Conservation (phyloP, 495 filamentous ascomycete species). For the Daldinia childiae region DNA sequence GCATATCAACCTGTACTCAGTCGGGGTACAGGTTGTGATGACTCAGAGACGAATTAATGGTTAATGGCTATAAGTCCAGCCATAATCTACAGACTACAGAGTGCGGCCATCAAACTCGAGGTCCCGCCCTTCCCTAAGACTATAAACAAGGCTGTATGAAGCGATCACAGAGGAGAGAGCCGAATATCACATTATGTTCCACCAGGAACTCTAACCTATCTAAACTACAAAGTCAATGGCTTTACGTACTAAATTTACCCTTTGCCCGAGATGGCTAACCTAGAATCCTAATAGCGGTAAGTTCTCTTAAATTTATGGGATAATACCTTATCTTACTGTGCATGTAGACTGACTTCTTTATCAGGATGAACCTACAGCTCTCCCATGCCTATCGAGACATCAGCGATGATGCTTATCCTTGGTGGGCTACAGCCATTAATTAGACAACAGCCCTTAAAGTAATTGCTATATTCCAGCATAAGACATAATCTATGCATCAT, state of each 20-base stretch:
- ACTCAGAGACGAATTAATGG: slow-evolving; percentile 71
- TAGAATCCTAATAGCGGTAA: not conserved
- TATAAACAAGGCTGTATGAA: slow-evolving; percentile 55
- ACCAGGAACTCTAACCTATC: no score
- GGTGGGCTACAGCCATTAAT: not conserved
- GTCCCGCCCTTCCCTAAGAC: slow-evolving; percentile 73
- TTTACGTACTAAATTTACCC: no score
- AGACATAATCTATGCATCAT: no score
- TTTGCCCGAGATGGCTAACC: no score
- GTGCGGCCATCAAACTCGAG: slow-evolving; percentile 71
- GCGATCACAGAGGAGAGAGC: no score
- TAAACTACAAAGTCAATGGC: no score
- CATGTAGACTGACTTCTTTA: not conserved
- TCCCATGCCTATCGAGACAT: not conserved
- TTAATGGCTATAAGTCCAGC: slow-evolving; percentile 67
- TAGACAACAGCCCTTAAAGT: not conserved
- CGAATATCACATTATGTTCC: no score
- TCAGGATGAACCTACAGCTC: not conserved
- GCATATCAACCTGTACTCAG: slow-evolving; percentile 75
- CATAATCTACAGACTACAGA: slow-evolving; percentile 57
- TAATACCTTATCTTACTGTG: not conserved
- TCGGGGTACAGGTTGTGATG: slow-evolving; percentile 73
- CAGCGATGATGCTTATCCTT: not conserved
- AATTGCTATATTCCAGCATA: no score
- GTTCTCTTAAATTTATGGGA: not conserved